Base-by-base conservation (phyloP, 78 protist genomes). In the Tieghemostelium lacteum region DNA sequence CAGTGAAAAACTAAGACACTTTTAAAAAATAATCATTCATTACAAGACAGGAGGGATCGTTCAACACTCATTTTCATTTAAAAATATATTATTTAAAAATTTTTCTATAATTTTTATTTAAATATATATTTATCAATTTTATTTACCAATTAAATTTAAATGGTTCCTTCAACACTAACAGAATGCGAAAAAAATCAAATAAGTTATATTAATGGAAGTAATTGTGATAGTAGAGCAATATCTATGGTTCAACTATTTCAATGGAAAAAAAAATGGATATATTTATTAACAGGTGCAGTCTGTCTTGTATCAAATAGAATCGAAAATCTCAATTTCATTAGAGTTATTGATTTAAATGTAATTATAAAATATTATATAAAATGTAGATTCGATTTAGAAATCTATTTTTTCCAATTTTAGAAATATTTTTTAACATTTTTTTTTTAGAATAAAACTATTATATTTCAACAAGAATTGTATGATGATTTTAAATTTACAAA, bases 401-500 rank as follows among this genome's bases (percentile, higher is more conserved):
- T 45, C 52, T 45, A 45, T 14, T 14, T 45, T 45, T 45, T 45
- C 7, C 36, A n/a, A 6, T 39, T 19, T 57, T 26, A 28, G 3
- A 40, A 14, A 40, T 33, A 28, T 49, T 8, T 66, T 50, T 34
- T 29, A 54, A 45, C 40, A 14, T 63, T 58, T 45, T 33, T 26
- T 40, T 63, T 63, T 31, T 45, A 45, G 52, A 10, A 45, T 39
- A 40, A 34, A 10, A 55, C 78, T 28, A 72, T 61, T 40, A 75
- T 57, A 24, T 93, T 93, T 36, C 74, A 86, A 42, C 95, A 93
- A 73, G 95, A 93, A 54, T 34, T 93, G 12, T 93, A 93, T 42
- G 85, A 86, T 33, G n/a, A 57, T 16, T 86, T 93, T 57, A 78
- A 75, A 1, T 75, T 62, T 31, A 17, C 37, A 52, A 49, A 63